phyloP scores from a whole-genome alignment of 345 rosid species.

The Heritiera littoralis region DNA sequence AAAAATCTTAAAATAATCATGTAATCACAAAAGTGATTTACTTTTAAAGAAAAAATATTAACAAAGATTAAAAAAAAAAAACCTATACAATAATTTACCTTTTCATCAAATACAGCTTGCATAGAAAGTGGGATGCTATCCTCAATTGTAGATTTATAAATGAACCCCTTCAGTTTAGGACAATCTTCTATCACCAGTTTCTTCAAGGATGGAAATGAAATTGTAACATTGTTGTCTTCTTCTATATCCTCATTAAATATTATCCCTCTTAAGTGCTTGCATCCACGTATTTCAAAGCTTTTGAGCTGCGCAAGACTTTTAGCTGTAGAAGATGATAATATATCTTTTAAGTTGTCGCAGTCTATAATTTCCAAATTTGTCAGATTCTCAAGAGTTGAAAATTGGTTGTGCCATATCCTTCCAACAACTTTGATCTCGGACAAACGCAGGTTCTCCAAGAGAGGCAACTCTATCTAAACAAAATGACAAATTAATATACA shows the following conservation, averaged over 20 bases:
- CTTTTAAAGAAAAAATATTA: no score
- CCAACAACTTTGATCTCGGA: not conserved
- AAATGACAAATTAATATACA: no score
- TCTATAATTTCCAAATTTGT: not conserved
- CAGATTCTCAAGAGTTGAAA: not conserved
- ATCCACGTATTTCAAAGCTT: not conserved
- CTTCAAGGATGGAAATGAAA: not conserved
- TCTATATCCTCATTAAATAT: not conserved
- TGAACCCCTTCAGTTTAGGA: slow-evolving; percentile 13
- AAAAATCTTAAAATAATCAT: no score
- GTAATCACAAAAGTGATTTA: no score
- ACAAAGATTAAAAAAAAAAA: no score
- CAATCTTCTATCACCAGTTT: not conserved
- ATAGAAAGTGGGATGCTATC: no score
- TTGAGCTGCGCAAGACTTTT: not conserved
- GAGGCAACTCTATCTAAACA: no score
- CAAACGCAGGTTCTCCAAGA: not conserved
- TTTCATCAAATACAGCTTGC: not conserved
- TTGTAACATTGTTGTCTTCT: not conserved
- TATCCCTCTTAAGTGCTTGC: not conserved
- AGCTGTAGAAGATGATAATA: slow-evolving; percentile 10
- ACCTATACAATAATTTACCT: not conserved
- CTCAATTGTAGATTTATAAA: not conserved
- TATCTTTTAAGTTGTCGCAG: not conserved
- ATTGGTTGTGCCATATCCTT: slow-evolving; percentile 2